Base-by-base conservation (phyloP, 768 basidiomycete genomes). In the Dioszegia hungarica region DNA sequence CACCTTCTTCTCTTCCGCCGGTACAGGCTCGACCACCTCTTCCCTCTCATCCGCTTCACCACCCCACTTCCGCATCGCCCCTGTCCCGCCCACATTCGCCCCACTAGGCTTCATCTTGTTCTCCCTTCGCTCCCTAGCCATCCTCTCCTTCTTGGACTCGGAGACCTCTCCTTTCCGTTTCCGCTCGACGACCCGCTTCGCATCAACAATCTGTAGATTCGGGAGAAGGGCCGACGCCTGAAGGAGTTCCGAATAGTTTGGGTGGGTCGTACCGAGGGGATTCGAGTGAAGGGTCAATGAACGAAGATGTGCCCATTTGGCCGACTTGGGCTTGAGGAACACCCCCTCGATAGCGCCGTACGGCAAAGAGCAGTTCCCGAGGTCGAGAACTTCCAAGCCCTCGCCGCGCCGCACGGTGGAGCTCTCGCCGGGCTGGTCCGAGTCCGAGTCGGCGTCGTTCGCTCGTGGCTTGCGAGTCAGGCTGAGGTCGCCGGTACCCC, bases 181-280 rank as follows among this genome's bases (percentile, higher is more conserved):
- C 31, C 66, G 15, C 54, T 73, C 68, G n/a, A 57, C 54, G 4
- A 73, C 58, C 19, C 71, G 54, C 54, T 73, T 73, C 12, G 57
- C 43, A 62, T 73, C 71, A 44, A 73, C 61, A 31, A 73, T 73
- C 54, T 73, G 71, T 25, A 73, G 41, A 24, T 64, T 62, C 12
- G 68, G 68, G 34, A 73, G 44, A n/a, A 33, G 48, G 0, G 41
- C 15, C 0, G 62, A 57, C 2, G 19, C 51, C 45, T 66, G 65
- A 9, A 72, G 34, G 4, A 59, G 31, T 5, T 60, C 64, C 12
- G 55, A 39, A 46, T 70, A 73, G 28, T 66, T 51, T 1, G 66
- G 63, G 44, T 63, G 54, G 5, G 63, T 58, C 12, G 38, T 45
- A 1, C 55, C 37, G 14, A 73, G 40, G 3, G 71, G 71, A 44